Evolutionary conservation across 2,329 filamentous ascomycete species (phyloP), one percentile per base, ranked within the genome.

Genomic region (Tolypocladium endophyticum): DNA sequence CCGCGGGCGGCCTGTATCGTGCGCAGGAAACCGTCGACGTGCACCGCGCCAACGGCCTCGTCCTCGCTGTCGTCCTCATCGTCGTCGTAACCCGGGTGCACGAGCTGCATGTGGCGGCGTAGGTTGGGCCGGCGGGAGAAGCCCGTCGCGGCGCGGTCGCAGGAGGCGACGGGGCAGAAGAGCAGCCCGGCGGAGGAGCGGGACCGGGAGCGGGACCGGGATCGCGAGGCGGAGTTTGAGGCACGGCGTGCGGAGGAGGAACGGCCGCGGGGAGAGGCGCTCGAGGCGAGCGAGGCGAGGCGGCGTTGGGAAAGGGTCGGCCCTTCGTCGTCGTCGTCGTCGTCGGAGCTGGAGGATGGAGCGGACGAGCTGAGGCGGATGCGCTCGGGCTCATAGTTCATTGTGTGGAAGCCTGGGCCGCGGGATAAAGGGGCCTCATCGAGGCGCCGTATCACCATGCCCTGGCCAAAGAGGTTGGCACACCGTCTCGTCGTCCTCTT

Each of bases 401-500:
- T 62, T 5, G 65, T 68, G 41, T 63, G 63, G 36, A 71, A 64
- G 20, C 68, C 68, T 4, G 62, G 60, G 1, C 61, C 62, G 9
- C 65, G 64, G 2, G 66, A 64, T 5, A 61, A 59, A 8, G 70
- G 68, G 4, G 64, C 64, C 55, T 77, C 74, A 58, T 69, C 66
- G n/a, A 90, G 73, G 0, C 77, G 83, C 30, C 81, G 78, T 60
- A 92, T 79, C 2, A 77, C 74, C 82, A 94, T 91, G 30, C 81
- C 77, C 72, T 94, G 83, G 0, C 81, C 82, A 66, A 97, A 96
- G 0, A 96, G 76, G 54, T 82, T 77, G 2, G 88, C 84, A 67
- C 92, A 97, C 56, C 93, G 82, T 67, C 86, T 79, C 2, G 88
- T 82, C 0, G 91, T 83, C 36, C 89, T 83, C 58, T 85, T 81